Evolutionary conservation across 768 basidiomycete species (phyloP), one percentile per base, ranked within the genome.

Genomic region (Sarcodon sp.): DNA sequence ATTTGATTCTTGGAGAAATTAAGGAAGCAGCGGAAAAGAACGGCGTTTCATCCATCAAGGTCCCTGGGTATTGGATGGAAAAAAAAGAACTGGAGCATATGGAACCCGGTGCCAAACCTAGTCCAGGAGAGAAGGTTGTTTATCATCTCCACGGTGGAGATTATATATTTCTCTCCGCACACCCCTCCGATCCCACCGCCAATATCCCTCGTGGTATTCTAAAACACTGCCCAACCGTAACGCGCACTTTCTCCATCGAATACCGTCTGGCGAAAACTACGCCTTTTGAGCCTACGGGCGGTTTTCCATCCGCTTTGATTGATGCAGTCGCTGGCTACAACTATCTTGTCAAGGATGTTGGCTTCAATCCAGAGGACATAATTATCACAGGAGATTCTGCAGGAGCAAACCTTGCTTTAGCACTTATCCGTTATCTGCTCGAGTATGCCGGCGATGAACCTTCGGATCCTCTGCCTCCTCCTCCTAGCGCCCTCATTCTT

Each of bases 321-420:
- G 87, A 91, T 57, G 79, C 77, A 3, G 62, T 89, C 8, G 75
- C 82, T 1, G 86, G 80, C 6, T 91, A 88, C 60, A 64, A 71
- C 43, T 81, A 88, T 59, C 78, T 88, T 15, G 68, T 83, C 35
- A 54, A 69, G 11, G 66, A 73, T 44, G 64, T 81, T 27, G 75
- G 77, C 0, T 79, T 85, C 58, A 52, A 66, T 1, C 74, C 84
- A 0, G 60, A 65, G 13, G 65, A 84, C 54, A 80, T 90, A 56
- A 69, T 85, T 47, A 45, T 88, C 18, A 69, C 68, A n/a, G 87
- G 87, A 2, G 86, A 90, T 58, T 88, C 83, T 1, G 84, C 87
- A 0, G 87, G 87, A 3, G 87, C 71, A 5, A 83, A 88, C 60
- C 73, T 88, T 27, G 76, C 77, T 1, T 68, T 77, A 33, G 77